These are phyloP conservation scores for Aspergillus kassunensis DNA, from an alignment of 495 filamentous ascomycete genomes.

Conservation along the genomic window DNA sequence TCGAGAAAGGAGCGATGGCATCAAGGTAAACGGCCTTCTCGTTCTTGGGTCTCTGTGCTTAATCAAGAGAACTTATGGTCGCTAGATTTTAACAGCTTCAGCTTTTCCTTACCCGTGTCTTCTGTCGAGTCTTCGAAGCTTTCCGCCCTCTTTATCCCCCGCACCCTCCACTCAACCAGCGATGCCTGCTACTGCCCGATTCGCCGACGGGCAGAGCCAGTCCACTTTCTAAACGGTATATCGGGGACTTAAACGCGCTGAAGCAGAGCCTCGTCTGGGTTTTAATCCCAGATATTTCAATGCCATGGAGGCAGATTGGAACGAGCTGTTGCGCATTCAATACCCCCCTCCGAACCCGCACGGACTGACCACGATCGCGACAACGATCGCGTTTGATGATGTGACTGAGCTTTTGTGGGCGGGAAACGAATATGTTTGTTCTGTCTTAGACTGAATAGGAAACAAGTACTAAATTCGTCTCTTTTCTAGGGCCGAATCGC, in stretches of 20 bases:
- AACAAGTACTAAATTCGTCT: constrained; percentile 1
- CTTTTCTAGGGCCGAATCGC: constrained; percentile 69
- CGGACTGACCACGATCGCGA: constrained; percentile 59
- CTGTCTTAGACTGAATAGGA: neutral
- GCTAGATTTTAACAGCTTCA: neutral
- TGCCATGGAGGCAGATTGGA: constrained; percentile 48
- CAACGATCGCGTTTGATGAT: constrained; percentile 80
- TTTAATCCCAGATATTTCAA: constrained; percentile 14
- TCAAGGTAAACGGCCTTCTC: no score
- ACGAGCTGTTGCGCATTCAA: constrained; percentile 65
- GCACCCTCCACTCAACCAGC: constrained; percentile 42
- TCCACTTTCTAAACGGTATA: constrained; percentile 11
- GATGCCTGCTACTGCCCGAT: constrained; percentile 34
- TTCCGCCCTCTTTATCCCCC: constrained; percentile 29
- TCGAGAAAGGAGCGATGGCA: no score
- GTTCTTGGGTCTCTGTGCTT: neutral
- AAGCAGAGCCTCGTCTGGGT: neutral
- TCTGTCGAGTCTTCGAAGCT: neutral
- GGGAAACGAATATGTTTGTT: constrained; percentile 79
- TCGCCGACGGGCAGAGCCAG: constrained; percentile 29
- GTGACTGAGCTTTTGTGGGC: constrained; percentile 86
- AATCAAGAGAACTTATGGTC: neutral
- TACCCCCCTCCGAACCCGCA: constrained; percentile 63
- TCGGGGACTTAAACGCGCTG: neutral
- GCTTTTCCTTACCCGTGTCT: neutral